phyloP scores from a whole-genome alignment of 202 grass and related monocot species.

The Schoenoplectus tabernaemontani region DNA sequence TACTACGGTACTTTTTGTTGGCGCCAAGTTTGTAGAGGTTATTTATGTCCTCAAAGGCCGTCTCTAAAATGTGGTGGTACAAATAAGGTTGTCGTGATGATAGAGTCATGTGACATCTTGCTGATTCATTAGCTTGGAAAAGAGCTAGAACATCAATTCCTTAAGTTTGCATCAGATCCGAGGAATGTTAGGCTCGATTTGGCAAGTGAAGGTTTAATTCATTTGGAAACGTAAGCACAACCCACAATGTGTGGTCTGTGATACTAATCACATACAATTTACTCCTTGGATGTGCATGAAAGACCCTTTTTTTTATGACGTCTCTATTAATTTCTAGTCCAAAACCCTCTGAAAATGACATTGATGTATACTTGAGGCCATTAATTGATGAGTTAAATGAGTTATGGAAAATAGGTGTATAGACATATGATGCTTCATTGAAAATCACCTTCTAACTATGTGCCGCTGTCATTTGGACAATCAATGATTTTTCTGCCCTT shows the following conservation, averaged over 20 bases:
- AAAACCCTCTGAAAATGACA: slow-evolving; percentile 10
- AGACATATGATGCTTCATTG: slow-evolving; percentile 9
- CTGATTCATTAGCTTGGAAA: background rate
- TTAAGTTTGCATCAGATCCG: background rate
- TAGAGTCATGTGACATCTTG: background rate
- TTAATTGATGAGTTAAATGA: slow-evolving; percentile 19
- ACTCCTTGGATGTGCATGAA: background rate
- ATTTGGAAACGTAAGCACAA: background rate
- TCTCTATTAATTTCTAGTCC: background rate
- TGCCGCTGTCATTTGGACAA: background rate
- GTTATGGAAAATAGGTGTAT: background rate
- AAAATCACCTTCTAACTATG: background rate
- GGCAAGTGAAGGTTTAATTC: background rate
- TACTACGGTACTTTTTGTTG: background rate
- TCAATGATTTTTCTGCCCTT: background rate
- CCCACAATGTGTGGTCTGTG: background rate
- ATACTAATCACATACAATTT: background rate
- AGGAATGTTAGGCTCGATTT: background rate
- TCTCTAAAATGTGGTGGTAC: background rate
- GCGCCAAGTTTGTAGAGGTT: background rate
- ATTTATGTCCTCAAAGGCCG: background rate
- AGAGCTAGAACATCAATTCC: background rate
- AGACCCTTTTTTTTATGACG: slow-evolving; percentile 8
- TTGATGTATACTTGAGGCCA: slow-evolving; percentile 12
- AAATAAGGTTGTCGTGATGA: background rate